Evolutionary conservation across 2,329 filamentous ascomycete genomes (phyloP).

Genomic region (Cercospora citrullina): DNA sequence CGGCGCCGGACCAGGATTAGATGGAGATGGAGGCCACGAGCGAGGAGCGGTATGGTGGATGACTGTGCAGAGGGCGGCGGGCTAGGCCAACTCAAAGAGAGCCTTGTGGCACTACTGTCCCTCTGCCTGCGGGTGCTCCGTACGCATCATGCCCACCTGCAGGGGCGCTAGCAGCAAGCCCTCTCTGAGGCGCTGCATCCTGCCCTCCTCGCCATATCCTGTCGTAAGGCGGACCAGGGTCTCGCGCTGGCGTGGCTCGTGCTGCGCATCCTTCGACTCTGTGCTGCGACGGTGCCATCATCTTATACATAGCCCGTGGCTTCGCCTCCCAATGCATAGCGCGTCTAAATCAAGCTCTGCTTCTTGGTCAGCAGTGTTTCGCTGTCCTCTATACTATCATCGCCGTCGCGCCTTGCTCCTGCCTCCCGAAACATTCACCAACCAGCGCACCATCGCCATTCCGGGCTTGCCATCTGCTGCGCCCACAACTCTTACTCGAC

Average conservation of each 20-base stretch:
- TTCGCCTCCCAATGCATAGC: slow-evolving; percentile 30
- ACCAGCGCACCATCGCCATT: not conserved
- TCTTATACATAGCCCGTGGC: slow-evolving; percentile 35
- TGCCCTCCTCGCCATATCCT: slow-evolving; percentile 17
- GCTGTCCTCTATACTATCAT: not conserved
- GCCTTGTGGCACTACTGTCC: slow-evolving; percentile 19
- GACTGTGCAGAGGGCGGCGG: not conserved
- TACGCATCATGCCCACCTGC: slow-evolving; percentile 19
- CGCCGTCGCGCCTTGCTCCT: not conserved
- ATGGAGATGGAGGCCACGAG: slow-evolving; percentile 3
- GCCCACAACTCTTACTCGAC: not conserved
- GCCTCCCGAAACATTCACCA: not conserved
- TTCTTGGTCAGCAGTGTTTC: slow-evolving; percentile 15
- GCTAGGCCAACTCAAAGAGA: slow-evolving; percentile 9
- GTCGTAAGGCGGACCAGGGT: slow-evolving; percentile 14
- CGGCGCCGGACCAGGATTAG: slow-evolving; percentile 11
- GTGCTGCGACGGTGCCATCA: slow-evolving; percentile 30
- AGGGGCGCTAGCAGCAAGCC: slow-evolving; percentile 25
- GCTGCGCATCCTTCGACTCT: slow-evolving; percentile 31
- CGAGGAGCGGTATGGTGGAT: not conserved
- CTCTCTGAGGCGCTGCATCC: slow-evolving; percentile 26
- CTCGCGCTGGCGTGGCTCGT: slow-evolving; percentile 26
- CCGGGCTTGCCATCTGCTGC: not conserved
- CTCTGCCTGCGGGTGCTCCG: slow-evolving; percentile 20
- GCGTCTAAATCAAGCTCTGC: slow-evolving; percentile 25